These are phyloP conservation scores for Naganishia antarctica DNA, from an alignment of 768 basidiomycete species.

Conservation along the genomic window DNA sequence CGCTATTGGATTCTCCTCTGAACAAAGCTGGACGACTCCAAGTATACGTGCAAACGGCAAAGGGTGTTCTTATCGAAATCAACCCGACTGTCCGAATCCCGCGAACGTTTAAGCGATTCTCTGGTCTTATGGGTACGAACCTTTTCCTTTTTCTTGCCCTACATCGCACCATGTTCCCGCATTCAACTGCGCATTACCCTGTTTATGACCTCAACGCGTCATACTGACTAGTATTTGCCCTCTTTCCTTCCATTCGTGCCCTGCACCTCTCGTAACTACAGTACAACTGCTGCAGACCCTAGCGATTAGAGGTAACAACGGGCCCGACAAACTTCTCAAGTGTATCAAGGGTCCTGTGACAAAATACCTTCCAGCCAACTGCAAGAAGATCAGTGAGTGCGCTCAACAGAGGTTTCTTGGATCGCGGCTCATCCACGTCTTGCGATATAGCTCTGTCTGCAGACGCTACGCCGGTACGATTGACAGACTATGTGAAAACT, in stretches of 20 bases:
- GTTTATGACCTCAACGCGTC: constrained; percentile 28
- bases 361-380: constrained; percentile 91
- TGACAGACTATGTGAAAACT: constrained; percentile 77
- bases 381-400: constrained; percentile 83
- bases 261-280: constrained; percentile 44
- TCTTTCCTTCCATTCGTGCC: not conserved
- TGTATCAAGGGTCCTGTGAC: constrained; percentile 97
- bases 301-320: constrained; percentile 91
- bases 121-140: constrained; percentile 94
- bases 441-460: constrained; percentile 72
- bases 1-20: constrained; percentile 90
- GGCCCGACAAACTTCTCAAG: constrained; percentile 91
- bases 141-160: constrained; percentile 15
- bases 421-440: not conserved
- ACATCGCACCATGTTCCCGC: not conserved
- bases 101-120: constrained; percentile 96
- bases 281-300: constrained; percentile 96
- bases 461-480: constrained; percentile 72
- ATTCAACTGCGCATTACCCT: not conserved
- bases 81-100: constrained; percentile 97
- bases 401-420: not conserved
- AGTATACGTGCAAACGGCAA: constrained; percentile 96
- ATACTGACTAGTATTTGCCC: constrained; percentile 1
- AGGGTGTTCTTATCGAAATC: constrained; percentile 93
- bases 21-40: constrained; percentile 96